phyloP scores from a whole-genome alignment of 2,329 filamentous ascomycete species.

The Sarocladiaceae sp. region DNA sequence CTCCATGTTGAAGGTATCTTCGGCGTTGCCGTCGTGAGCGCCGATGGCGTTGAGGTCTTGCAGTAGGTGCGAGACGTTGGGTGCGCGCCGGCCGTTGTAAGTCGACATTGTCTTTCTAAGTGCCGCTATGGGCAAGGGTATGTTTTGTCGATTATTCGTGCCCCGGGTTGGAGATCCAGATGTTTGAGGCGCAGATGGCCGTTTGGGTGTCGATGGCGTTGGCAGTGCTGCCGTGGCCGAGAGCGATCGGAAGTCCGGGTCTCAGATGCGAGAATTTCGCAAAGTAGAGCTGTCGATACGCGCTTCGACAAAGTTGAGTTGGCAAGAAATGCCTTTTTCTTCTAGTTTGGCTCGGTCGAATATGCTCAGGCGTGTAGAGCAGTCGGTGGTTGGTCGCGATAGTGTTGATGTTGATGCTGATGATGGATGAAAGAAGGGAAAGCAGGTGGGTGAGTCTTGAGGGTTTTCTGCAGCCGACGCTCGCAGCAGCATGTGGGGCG shows the following conservation, averaged over 20 bases:
- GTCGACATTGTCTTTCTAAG: conserved; percentile 50
- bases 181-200: not conserved
- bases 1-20: conserved; percentile 59
- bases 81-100: conserved; percentile 69
- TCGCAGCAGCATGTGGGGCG: too few relatives aligned
- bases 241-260: not conserved
- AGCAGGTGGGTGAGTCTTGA: conserved; percentile 7
- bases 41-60: conserved; percentile 75
- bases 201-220: conserved; percentile 3
- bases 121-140: not conserved
- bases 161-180: too few relatives aligned
- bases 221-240: conserved; percentile 3
- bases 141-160: too few relatives aligned
- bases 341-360: too few relatives aligned
- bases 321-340: too few relatives aligned
- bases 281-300: too few relatives aligned
- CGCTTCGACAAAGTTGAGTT: too few relatives aligned
- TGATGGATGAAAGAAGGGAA: conserved; percentile 1
- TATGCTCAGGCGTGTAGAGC: too few relatives aligned
- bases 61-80: conserved; percentile 86
- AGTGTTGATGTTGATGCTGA: not conserved
- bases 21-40: conserved; percentile 46
- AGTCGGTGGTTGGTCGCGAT: too few relatives aligned
- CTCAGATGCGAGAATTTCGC: too few relatives aligned
- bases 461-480: conserved; percentile 7